A percentile compares a stretch with the other conserved stretches of the same genome.
phyloP scores from a whole-genome alignment of 192 early-diverging fungal genomes.

The Podila epicladia region DNA sequence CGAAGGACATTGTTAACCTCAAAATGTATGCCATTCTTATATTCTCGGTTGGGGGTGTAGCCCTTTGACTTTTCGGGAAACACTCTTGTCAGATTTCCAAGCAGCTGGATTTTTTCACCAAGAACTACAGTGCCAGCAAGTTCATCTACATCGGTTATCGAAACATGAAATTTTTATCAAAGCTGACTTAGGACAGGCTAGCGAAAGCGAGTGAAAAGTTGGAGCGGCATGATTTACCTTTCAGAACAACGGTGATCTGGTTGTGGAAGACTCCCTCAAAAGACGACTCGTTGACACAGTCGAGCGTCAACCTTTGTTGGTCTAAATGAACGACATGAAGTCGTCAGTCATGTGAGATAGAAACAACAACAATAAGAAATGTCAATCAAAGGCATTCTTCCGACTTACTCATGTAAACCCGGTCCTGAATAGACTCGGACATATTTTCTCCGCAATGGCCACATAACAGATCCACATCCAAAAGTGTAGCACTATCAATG shows the following conservation, averaged over 20 bases:
- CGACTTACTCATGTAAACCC: constrained; percentile 38
- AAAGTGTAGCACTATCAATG: constrained; percentile 21
- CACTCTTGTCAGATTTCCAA: constrained; percentile 10
- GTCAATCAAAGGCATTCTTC: background rate
- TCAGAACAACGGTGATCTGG: constrained; percentile 12
- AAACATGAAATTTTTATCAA: too few relatives aligned
- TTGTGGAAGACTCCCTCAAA: constrained; percentile 28
- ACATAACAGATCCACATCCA: constrained; percentile 40
- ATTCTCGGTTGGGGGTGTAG: background rate
- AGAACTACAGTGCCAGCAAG: constrained; percentile 11
- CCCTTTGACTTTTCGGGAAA: background rate
- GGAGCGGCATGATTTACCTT: constrained; percentile 1
- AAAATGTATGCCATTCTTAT: constrained; percentile 17
- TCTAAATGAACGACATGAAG: background rate
- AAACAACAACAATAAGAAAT: background rate
- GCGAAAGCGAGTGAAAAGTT: background rate
- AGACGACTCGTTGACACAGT: background rate
- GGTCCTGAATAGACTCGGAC: constrained; percentile 44
- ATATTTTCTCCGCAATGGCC: constrained; percentile 34
- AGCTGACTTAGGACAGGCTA: background rate
- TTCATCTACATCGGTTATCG: constrained; percentile 6
- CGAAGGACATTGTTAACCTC: constrained; percentile 36
- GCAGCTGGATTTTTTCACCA: constrained; percentile 9
- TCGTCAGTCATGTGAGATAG: background rate
- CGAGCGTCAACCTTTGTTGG: constrained; percentile 11